Evolutionary conservation across 495 filamentous ascomycete species (phyloP), one percentile per base, ranked within the genome.

Genomic region (Aspergillus coremiiformis): DNA sequence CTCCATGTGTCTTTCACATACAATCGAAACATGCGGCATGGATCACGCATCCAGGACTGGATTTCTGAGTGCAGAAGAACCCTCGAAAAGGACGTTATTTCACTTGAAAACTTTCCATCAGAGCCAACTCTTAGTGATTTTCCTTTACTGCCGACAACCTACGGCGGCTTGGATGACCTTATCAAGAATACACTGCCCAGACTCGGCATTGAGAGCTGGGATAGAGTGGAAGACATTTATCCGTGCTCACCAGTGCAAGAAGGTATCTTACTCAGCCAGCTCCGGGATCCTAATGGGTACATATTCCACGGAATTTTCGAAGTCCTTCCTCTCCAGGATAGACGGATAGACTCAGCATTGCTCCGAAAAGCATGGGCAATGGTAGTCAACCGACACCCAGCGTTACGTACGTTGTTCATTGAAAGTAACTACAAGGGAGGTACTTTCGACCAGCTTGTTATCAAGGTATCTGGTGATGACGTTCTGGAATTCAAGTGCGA

Each of bases 221-320:
- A 61, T 20, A 62, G 74, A 0, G 67, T 82, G 1, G 76, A 87
- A 62, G 76, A 82, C 29, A 72, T 79, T 26, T 86, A 85, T 45
- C 84, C 84, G 1, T 82, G 78, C 47, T 84, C 84, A 0, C 76
- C 82, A 0, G 79, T 82, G 32, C 85, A 89, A 54, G 78, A 85
- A 52, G 83, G 78, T 39, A 77, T 87, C 4, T 64, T 89, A 14
- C 77, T 85, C 47, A 84, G 80, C 48, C 82, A 87, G 30, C 69
- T 78, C 12, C 78, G 74, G 22, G 69, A 78, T 37, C 66, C 73
- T 11, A 61, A 59, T 23, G 60, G 65, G 1, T 82, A 80, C 58
- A 66, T 72, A 50, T 74, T 74, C 53, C 66, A 72, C 52, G 66
- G 66, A 3, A 65, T 77, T 5, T 77, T 75, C 15, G 74, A 78